Percentiles rank a stretch among this genome's conserved stretches.
phyloP scores from a whole-genome alignment of 1,284 basidiomycete genomes.

The Lignosus rhinocerotis region DNA sequence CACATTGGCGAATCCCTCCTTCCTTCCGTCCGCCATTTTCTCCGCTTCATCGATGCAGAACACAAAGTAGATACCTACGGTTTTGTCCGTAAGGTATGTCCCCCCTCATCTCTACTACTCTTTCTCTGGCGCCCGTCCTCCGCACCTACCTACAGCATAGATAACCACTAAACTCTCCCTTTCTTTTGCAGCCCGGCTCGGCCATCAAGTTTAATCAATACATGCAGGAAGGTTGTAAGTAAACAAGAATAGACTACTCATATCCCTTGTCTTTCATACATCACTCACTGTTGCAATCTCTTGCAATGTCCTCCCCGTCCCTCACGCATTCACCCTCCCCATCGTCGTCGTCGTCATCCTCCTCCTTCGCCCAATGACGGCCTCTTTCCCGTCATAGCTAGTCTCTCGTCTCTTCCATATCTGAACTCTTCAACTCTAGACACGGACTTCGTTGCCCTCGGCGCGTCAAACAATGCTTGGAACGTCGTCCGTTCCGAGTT shows the following conservation, averaged over 20 bases:
- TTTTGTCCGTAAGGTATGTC: constrained; percentile 39
- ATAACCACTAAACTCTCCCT: neutral
- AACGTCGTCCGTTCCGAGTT: constrained; percentile 45
- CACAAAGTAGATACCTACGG: constrained; percentile 35
- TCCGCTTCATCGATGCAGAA: constrained; percentile 42
- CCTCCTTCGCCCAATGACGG: neutral
- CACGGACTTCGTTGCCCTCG: constrained; percentile 43
- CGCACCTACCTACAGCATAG: neutral
- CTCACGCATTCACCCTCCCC: neutral
- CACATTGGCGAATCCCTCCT: constrained; percentile 46
- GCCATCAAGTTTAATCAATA: constrained; percentile 45
- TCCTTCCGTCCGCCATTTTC: constrained; percentile 42
- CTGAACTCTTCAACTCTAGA: constrained; percentile 26
- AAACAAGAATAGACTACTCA: neutral
- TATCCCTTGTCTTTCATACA: neutral
- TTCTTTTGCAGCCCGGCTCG: constrained; percentile 37
- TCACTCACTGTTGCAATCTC: neutral
- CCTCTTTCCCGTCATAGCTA: neutral
- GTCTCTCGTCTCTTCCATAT: no score
- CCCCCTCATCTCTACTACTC: neutral
- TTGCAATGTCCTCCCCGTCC: neutral
- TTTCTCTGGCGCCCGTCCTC: neutral
- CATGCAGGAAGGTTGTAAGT: constrained; percentile 42
- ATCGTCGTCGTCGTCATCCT: neutral
- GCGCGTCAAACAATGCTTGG: constrained; percentile 39